Base-by-base conservation (phyloP, 495 filamentous ascomycete genomes). In the Talaromyces proteolyticus region DNA sequence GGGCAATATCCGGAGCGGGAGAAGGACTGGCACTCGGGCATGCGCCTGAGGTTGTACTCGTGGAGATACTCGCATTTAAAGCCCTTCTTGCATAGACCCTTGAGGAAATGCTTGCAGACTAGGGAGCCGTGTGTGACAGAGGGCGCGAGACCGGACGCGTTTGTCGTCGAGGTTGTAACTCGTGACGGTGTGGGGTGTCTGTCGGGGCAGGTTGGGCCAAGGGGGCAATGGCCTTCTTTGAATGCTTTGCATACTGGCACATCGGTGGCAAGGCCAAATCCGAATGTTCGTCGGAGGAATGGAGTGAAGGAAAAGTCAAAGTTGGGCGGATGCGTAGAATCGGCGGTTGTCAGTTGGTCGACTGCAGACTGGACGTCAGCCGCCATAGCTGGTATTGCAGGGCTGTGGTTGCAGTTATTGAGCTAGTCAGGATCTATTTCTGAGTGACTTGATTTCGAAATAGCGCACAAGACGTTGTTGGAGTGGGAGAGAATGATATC, bases 61-160 rank as follows among this genome's bases (percentile, higher is more conserved):
- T 98, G 93, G 50, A 96, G 75, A 62, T 95, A 98, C 70, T 96
- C 93, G 79, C 93, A 98, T 50, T 80, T 79, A 53, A 93, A 80
- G 29, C 92, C 94, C 67, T 97, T 97, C 66, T 97, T 98, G 77
- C 93, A 98, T 20, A 98, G 84, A 0, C 89, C 91, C 56, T 94
- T 87, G 55, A 97, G 82, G 83, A 94, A 98, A 79, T 97, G 93
- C 72, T 98, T 98, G 82, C 93, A 98, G 50, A 98, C 90, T 0
- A 96, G 77, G 11, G 77, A 83, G 37, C 77, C 76, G 53, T 79
- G 75, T 6, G 72, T 76, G 17, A 73, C 68, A 5, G 71, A 75
- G 6, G 71, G 73, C 0, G 69, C 70, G 53, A 74, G 55, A 14
- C 68, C 68, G 4, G 75, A 80, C 56, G 81, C 81, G 56, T 81